Evolutionary conservation across 805 yeast species (phyloP).

Genomic region (Maudiozyma saulgeensis): DNA sequence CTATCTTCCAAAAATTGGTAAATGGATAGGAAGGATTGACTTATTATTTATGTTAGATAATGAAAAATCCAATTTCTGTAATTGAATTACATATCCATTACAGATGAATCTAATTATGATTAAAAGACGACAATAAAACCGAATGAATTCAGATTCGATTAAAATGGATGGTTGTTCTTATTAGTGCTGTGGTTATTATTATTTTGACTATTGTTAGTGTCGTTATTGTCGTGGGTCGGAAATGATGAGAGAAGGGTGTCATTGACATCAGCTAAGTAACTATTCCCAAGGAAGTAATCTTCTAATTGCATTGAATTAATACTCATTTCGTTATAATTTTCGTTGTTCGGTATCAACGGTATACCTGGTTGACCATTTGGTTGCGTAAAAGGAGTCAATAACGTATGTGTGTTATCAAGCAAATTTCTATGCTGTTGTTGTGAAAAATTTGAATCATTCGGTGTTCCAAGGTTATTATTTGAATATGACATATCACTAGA

Average conservation of each 20-base stretch:
- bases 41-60: too few relatives aligned
- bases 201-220: background rate
- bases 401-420: conserved; percentile 5
- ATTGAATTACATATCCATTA: too few relatives aligned
- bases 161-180: too few relatives aligned
- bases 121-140: too few relatives aligned
- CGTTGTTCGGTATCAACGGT: background rate
- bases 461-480: background rate
- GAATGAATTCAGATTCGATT: too few relatives aligned
- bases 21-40: too few relatives aligned
- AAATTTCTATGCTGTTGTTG: background rate
- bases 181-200: background rate
- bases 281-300: background rate
- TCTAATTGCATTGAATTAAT: background rate
- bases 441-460: background rate
- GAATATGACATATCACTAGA: background rate
- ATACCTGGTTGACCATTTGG: background rate
- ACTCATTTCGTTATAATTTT: background rate
- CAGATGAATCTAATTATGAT: too few relatives aligned
- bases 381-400: background rate
- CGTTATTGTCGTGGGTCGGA: background rate
- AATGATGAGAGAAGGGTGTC: background rate
- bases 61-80: too few relatives aligned
- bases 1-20: too few relatives aligned
- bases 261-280: background rate